phyloP scores from a whole-genome alignment of 495 filamentous ascomycete species.

The Podospora sp. region DNA sequence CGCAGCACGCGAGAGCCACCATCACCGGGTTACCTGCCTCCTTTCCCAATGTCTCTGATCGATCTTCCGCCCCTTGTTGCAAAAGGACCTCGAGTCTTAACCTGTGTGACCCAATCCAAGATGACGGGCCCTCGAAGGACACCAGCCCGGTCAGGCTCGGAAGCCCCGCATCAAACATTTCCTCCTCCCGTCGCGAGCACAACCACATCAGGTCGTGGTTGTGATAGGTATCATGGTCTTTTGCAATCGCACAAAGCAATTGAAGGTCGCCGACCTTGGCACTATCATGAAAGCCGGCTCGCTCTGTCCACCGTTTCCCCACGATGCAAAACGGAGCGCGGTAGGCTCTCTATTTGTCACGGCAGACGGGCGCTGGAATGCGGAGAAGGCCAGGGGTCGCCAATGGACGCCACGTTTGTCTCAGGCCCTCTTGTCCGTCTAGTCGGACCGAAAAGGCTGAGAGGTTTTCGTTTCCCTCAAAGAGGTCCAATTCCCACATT shows the following conservation, averaged over 20 bases:
- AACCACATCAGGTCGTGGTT: background rate
- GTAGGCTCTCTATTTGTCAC: slow-evolving; percentile 15
- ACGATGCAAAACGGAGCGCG: background rate
- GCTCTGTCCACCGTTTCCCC: background rate
- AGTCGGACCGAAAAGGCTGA: slow-evolving; percentile 42
- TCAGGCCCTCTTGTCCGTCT: slow-evolving; percentile 26
- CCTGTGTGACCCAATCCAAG: background rate
- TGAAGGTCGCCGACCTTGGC: background rate
- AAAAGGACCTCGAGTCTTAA: background rate
- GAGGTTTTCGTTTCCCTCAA: background rate
- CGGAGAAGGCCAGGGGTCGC: slow-evolving; percentile 28
- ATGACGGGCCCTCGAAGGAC: background rate
- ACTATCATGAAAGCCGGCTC: background rate
- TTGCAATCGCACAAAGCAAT: background rate
- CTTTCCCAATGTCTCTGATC: slow-evolving; percentile 2
- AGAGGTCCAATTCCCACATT: slow-evolving; percentile 6
- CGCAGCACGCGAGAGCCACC: slow-evolving; percentile 1
- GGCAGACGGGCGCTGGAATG: slow-evolving; percentile 26
- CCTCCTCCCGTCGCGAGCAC: background rate
- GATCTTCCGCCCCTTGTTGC: slow-evolving; percentile 2
- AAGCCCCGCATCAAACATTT: background rate
- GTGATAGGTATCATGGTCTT: background rate
- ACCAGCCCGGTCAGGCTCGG: background rate
- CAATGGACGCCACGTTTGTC: slow-evolving; percentile 29
- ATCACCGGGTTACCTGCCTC: background rate